Percentiles rank a stretch among this genome's conserved stretches.
Evolutionary conservation across 2,329 filamentous ascomycete genomes (phyloP).

Genomic region (Macrophomina tecta): DNA sequence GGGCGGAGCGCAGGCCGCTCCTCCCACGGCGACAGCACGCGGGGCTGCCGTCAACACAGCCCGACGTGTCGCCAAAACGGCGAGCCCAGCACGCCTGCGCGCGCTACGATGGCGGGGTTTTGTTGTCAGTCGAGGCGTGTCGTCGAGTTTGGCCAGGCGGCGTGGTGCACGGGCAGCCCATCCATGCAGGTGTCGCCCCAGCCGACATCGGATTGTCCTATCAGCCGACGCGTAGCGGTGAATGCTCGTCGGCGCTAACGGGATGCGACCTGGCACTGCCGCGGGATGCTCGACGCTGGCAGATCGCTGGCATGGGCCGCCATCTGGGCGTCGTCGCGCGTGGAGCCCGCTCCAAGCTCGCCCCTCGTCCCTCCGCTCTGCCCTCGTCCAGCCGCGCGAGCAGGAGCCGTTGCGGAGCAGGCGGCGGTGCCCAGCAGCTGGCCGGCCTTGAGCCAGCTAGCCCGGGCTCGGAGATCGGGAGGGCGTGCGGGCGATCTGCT

Average conservation of each 20-base stretch:
- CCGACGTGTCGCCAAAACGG: not conserved
- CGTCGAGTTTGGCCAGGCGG: constrained; percentile 15
- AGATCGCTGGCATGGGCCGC: constrained; percentile 20
- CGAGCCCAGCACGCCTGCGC: not conserved
- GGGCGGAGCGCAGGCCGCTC: constrained; percentile 16
- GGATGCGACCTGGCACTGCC: constrained; percentile 18
- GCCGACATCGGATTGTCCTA: constrained; percentile 27
- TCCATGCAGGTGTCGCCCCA: constrained; percentile 22
- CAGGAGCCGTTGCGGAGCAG: not conserved
- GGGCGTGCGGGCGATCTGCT: constrained; percentile 10
- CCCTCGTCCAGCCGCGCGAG: not conserved
- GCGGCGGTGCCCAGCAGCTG: not conserved
- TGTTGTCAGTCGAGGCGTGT: constrained; percentile 4
- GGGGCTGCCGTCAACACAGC: not conserved
- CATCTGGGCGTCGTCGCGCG: not conserved
- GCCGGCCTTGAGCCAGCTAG: not conserved
- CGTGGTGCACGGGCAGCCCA: constrained; percentile 5
- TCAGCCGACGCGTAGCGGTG: constrained; percentile 17
- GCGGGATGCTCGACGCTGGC: constrained; percentile 18
- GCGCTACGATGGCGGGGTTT: not conserved
- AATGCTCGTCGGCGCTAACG: constrained; percentile 21
- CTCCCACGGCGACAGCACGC: not conserved
- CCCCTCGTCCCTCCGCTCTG: not conserved
- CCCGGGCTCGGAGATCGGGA: not conserved
- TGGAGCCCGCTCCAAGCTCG: not conserved